These are phyloP conservation scores for Viola pubescens DNA, from an alignment of 441 rosid genomes.

Conservation along the genomic window DNA sequence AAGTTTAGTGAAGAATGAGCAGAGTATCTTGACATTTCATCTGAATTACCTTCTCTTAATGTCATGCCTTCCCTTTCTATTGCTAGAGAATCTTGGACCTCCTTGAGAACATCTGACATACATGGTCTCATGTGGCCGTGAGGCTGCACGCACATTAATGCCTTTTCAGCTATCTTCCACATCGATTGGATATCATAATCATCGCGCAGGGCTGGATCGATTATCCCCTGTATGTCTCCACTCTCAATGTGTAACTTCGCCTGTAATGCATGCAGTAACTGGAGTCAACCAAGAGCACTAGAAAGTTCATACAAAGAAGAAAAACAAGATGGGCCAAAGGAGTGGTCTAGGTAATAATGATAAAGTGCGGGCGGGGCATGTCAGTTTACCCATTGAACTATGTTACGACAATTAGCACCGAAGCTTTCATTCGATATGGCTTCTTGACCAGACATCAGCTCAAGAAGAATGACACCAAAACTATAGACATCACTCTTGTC, in stretches of 20 bases:
- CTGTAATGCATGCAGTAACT: constrained; percentile 22
- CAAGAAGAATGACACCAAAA: constrained; percentile 95
- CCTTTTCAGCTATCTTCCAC: constrained; percentile 99
- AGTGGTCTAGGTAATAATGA: too few species aligned
- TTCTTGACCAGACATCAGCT: constrained; percentile 92
- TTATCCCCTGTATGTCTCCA: constrained; percentile 83
- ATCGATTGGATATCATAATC: constrained; percentile 89
- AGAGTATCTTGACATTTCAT: constrained; percentile 65
- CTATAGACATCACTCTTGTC: constrained; percentile 91
- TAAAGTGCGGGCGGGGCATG: neutral
- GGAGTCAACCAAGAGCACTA: too few species aligned
- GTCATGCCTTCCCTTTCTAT: constrained; percentile 56
- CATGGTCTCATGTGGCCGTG: constrained; percentile 91
- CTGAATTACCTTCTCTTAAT: constrained; percentile 54
- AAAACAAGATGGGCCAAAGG: too few species aligned
- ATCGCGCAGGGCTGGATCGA: constrained; percentile 50
- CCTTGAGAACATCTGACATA: constrained; percentile 87
- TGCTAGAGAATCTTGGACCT: constrained; percentile 76
- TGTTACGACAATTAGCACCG: constrained; percentile 82
- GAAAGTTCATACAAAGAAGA: too few species aligned
- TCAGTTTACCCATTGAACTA: constrained; percentile 88
- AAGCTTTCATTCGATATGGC: constrained; percentile 90
- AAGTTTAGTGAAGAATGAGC: constrained; percentile 59
- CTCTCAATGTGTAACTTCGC: constrained; percentile 86
- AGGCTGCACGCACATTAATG: constrained; percentile 78